phyloP scores from a whole-genome alignment of 768 basidiomycete species.

The Mycena amicta region DNA sequence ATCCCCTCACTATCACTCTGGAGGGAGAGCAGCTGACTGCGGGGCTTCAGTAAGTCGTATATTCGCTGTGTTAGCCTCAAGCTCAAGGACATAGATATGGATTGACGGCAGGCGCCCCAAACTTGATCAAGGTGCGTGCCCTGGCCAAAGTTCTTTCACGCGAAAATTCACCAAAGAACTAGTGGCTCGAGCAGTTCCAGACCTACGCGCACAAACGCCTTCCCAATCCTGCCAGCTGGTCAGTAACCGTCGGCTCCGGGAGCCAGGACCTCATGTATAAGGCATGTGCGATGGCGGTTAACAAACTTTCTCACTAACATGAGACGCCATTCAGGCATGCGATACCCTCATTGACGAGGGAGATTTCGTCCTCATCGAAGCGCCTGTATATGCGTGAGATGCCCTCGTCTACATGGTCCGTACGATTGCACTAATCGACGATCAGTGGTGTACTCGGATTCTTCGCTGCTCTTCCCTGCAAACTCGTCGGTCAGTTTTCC shows the following conservation, averaged over 20 bases:
- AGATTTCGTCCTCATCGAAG: slow-evolving; percentile 50
- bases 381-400: slow-evolving; percentile 36
- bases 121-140: slow-evolving; percentile 29
- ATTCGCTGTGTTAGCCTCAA: background rate
- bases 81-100: slow-evolving; percentile 33
- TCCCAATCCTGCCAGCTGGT: slow-evolving; percentile 36
- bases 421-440: background rate
- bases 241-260: slow-evolving; percentile 45
- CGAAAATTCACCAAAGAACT: no score
- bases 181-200: slow-evolving; percentile 41
- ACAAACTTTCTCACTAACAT: no score
- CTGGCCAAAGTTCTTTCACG: no score
- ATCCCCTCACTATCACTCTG: slow-evolving; percentile 32
- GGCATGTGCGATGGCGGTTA: slow-evolving; percentile 27
- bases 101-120: slow-evolving; percentile 38
- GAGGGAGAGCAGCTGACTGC: slow-evolving; percentile 37
- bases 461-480: slow-evolving; percentile 17
- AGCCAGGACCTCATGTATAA: slow-evolving; percentile 53
- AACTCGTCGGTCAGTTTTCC: slow-evolving; percentile 26
- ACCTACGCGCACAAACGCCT: slow-evolving; percentile 39
- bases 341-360: slow-evolving; percentile 44
- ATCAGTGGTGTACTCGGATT: slow-evolving; percentile 17
- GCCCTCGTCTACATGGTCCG: background rate
- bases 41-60: slow-evolving; percentile 35
- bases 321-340: slow-evolving; percentile 38